Percentiles rank a stretch among this genome's conserved stretches.
phyloP scores from a whole-genome alignment of 345 rosid species.

The Iberis pinnata region DNA sequence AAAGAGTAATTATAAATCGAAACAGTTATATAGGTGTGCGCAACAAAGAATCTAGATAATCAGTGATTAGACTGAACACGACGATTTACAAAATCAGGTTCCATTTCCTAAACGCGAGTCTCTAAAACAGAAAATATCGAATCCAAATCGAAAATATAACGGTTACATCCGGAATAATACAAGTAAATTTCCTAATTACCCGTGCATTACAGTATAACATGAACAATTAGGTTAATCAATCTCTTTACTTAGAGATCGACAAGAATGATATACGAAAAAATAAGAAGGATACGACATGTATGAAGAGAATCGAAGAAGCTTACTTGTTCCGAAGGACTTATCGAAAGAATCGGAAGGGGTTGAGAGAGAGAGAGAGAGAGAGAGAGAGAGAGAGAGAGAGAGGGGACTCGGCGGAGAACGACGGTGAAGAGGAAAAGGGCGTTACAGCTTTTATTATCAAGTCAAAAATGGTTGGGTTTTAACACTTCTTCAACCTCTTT shows the following conservation, averaged over 20 bases:
- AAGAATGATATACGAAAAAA: not conserved
- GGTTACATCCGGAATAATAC: not conserved
- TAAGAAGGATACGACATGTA: not conserved
- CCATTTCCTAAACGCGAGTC: not conserved
- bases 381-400: too few relatives aligned
- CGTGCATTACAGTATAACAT: not conserved
- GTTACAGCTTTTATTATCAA: constrained; percentile 4
- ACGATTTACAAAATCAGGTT: not conserved
- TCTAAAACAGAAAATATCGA: not conserved
- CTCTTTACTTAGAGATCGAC: constrained; percentile 4
- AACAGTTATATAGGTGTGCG: too few relatives aligned
- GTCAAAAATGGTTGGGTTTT: constrained; percentile 23
- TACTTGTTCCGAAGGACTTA: not conserved
- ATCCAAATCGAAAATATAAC: not conserved
- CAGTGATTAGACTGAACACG: constrained; percentile 11
- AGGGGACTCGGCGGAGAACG: constrained; percentile 19
- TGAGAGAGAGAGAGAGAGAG: too few relatives aligned
- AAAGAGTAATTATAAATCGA: too few relatives aligned
- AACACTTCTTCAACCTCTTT: not conserved
- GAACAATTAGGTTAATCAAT: constrained; percentile 3
- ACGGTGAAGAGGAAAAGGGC: not conserved
- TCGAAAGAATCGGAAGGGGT: not conserved
- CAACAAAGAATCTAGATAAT: not conserved
- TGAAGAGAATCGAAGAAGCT: constrained; percentile 7
- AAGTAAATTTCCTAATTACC: not conserved